phyloP scores from a whole-genome alignment of 176 grass and related monocot species.

The Oropetium thomaeum region DNA sequence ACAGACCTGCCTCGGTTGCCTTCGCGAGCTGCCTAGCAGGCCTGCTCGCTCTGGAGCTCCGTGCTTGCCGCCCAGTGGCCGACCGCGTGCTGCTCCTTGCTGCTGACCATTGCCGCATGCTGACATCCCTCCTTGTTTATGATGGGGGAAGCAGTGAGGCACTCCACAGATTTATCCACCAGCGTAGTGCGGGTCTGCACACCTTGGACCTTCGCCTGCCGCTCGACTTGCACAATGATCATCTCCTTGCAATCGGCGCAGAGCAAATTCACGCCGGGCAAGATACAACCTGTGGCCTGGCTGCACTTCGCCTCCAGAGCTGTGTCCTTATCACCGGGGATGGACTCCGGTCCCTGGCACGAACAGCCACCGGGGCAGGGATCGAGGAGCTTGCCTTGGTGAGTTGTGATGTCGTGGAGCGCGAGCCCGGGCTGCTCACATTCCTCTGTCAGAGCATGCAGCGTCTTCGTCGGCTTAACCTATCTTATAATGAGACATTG shows the following conservation, averaged over 20 bases:
- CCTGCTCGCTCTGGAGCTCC: slow-evolving; percentile 74
- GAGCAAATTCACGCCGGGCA: background rate
- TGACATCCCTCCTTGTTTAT: slow-evolving; percentile 73
- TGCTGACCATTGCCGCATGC: slow-evolving; percentile 56
- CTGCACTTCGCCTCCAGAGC: slow-evolving; percentile 72
- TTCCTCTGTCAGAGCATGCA: slow-evolving; percentile 87
- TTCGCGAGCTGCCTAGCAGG: slow-evolving; percentile 50
- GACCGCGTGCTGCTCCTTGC: slow-evolving; percentile 75
- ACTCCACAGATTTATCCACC: slow-evolving; percentile 77
- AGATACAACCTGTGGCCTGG: slow-evolving; percentile 6
- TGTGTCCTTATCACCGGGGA: slow-evolving; percentile 88
- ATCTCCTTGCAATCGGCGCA: slow-evolving; percentile 64
- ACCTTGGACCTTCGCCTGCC: slow-evolving; percentile 90
- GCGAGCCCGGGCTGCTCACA: slow-evolving; percentile 66
- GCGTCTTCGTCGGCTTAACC: slow-evolving; percentile 53
- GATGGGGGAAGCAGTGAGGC: slow-evolving; percentile 78
- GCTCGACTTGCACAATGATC: slow-evolving; percentile 87
- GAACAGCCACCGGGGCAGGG: slow-evolving; percentile 41
- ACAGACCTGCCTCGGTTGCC: slow-evolving; percentile 37
- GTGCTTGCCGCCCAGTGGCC: slow-evolving; percentile 76
- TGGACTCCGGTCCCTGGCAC: slow-evolving; percentile 80
- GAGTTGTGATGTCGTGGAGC: slow-evolving; percentile 79
- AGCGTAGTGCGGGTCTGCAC: slow-evolving; percentile 49
- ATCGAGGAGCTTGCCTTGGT: slow-evolving; percentile 89
- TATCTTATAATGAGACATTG: slow-evolving; percentile 85